Conservation (phyloP, 805 yeast genomes). For the Kuraishia hungarica region DNA sequence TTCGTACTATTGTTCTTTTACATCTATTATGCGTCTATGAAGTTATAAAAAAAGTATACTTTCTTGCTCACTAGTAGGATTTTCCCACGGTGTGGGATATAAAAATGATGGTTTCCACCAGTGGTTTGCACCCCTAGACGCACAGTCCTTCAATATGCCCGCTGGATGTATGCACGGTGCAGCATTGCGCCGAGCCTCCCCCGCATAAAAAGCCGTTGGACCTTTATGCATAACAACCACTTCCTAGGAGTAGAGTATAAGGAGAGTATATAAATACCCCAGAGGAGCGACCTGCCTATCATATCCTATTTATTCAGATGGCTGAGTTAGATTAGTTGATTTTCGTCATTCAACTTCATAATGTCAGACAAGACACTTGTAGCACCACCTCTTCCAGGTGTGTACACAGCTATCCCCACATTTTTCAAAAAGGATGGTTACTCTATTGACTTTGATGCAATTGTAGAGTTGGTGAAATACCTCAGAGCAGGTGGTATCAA, state of each 20-base stretch:
- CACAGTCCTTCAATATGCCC: not conserved
- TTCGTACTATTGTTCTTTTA: not conserved
- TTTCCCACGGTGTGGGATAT: too few relatives aligned
- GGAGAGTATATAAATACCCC: too few relatives aligned
- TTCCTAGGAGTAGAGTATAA: not conserved
- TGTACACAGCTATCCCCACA: slow-evolving; percentile 48
- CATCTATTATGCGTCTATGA: not conserved
- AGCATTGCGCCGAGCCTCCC: not conserved
- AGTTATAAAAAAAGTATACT: too few relatives aligned
- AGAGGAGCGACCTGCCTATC: too few relatives aligned
- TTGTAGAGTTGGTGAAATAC: slow-evolving; percentile 33
- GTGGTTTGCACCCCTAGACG: not conserved
- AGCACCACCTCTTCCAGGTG: slow-evolving; percentile 26
- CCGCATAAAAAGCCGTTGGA: not conserved
- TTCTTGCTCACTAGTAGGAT: not conserved
- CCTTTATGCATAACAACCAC: not conserved
- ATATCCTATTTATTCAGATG: too few relatives aligned
- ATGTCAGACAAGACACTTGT: not conserved
- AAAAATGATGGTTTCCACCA: too few relatives aligned
- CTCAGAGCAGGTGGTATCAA: slow-evolving; percentile 33
- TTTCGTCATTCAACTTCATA: too few relatives aligned
- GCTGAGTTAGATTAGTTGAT: too few relatives aligned
- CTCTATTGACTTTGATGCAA: slow-evolving; percentile 35
- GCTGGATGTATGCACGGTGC: not conserved
- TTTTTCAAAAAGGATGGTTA: slow-evolving; percentile 35